Evolutionary conservation across 1,139 yeast genomes (phyloP), one percentile per base, ranked within the genome.

Genomic region (Candida tetrigidarum): DNA sequence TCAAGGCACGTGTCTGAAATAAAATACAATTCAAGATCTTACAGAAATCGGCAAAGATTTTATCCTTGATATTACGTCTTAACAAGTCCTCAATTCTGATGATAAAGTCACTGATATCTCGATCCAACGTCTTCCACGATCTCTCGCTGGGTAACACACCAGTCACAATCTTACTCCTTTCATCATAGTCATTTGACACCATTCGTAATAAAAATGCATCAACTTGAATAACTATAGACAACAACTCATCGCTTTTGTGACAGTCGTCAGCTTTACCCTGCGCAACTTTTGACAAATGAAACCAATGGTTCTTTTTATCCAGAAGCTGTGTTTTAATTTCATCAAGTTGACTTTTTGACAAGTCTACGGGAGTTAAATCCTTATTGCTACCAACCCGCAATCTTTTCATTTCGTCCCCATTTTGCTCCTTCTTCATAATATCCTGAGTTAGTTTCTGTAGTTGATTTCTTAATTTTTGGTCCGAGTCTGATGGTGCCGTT

Each of bases 151-250:
- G 67, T 27, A 63, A 48, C 1, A 61, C 55, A 15, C 56, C 61
- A 32, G 56, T 53, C 1, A 58, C 50, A 4, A 58, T 48, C 49
- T 67, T 69, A 43, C 62, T 59, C 34, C 64, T 53, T 39, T 71
- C 76, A 39, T 71, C 76, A 41, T 57, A 64, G 46, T 69, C 74
- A 46, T 62, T 60, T 0, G 72, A 54, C 2, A 71, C 60, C 49
- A 66, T 61, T 39, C 59, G 58, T 34, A 64, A 46, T 8, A 71
- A 50, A 9, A 73, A 46, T 8, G 68, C 57, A 49, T 74, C 78
- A 15, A 73, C 54, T 36, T 62, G 63, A 16, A 67, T 59, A 11
- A 69, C 51, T 4, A 67, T 49, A 2, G 65, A 54, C 5, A 58
- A 45, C 10, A 58, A 55, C 15, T 53, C 63, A 35, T 60, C 64